Evolutionary conservation across 495 filamentous ascomycete species (phyloP).

Genomic region (Pyronema omphalodes): DNA sequence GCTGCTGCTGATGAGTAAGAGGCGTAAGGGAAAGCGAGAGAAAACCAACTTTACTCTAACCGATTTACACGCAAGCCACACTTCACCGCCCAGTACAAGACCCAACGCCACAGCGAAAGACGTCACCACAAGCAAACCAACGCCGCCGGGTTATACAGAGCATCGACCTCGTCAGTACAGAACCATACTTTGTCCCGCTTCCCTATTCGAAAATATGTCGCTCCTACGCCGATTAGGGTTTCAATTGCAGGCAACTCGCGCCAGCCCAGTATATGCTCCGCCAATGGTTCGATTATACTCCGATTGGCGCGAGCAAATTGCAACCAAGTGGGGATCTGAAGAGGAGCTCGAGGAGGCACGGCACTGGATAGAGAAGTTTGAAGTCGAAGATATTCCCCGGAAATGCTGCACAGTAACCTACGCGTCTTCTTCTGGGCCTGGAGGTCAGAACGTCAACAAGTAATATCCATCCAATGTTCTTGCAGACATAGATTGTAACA

Average conservation of each 20-base stretch:
- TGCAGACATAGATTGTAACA: neutral
- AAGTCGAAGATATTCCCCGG: constrained; percentile 43
- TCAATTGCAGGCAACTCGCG: neutral
- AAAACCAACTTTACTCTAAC: too few relatives aligned
- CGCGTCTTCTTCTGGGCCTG: constrained; percentile 77
- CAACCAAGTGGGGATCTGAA: constrained; percentile 25
- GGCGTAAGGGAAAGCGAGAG: too few relatives aligned
- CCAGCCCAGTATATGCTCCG: neutral
- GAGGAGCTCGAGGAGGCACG: constrained; percentile 52
- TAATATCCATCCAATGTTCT: constrained; percentile 29
- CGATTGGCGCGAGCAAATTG: constrained; percentile 1
- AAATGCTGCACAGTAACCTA: constrained; percentile 48
- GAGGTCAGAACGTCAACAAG: constrained; percentile 97
- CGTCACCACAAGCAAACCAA: too few relatives aligned
- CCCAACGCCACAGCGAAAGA: too few relatives aligned
- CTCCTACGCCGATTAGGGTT: neutral
- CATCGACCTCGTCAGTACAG: too few relatives aligned
- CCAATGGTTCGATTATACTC: neutral
- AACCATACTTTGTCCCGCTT: too few relatives aligned
- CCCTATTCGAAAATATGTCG: neutral
- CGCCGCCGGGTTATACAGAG: too few relatives aligned
- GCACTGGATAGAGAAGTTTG: constrained; percentile 53
- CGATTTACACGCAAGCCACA: too few relatives aligned
- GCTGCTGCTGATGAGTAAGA: too few relatives aligned
- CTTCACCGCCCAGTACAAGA: too few relatives aligned